Evolutionary conservation across 768 basidiomycete genomes (phyloP), one percentile per base, ranked within the genome.

Genomic region (Ramaria sp.): DNA sequence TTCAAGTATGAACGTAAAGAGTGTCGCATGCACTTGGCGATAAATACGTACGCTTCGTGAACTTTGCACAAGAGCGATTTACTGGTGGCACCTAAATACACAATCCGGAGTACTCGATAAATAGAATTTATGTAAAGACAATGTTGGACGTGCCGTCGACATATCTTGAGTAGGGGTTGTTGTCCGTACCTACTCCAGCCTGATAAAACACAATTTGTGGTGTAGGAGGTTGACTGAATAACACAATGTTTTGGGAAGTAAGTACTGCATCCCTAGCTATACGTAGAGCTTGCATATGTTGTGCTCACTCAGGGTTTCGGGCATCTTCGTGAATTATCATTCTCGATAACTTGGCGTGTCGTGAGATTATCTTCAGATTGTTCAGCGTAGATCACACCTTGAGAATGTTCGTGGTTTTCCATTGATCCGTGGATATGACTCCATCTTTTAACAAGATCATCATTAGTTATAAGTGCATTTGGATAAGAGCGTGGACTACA

Each of bases 31-130:
- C 60, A 86, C 84, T 88, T 82, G 18, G 85, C 78, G 60, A 88
- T 82, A 62, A 88, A 88, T 16, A 76, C 82, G 66, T 86, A 85
- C 32, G 80, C 85, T 59, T 87, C 83, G 66, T 87, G 80, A 1
- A 88, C 82, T 61, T 88, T 86, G 55, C 81, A 80, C 38, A 68
- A 81, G 58, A 88, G 66, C 32, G 77, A 74, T 41, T 70, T 73
- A 25, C 84, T 86, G 1, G 78, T 80, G n/a, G 77, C 73, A n/a
- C 82, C 85, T 86, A 57, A 47, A 36, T 61, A 13, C 7, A n/a
- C 43, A 53, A 24, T 12, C 2, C 42, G 20, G 42, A 9, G 8
- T 20, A 18, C 42, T 9, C 9, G 18, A 32, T 43, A n/a, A 9
- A 53, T 44, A 27, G 13, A 8, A 13, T n/a, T 2, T 5, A 15